A percentile compares a stretch with the other conserved stretches of the same genome.
These are phyloP conservation scores for Lecanicillium sp. DNA, from an alignment of 2,329 filamentous ascomycete genomes.

Conservation along the genomic window DNA sequence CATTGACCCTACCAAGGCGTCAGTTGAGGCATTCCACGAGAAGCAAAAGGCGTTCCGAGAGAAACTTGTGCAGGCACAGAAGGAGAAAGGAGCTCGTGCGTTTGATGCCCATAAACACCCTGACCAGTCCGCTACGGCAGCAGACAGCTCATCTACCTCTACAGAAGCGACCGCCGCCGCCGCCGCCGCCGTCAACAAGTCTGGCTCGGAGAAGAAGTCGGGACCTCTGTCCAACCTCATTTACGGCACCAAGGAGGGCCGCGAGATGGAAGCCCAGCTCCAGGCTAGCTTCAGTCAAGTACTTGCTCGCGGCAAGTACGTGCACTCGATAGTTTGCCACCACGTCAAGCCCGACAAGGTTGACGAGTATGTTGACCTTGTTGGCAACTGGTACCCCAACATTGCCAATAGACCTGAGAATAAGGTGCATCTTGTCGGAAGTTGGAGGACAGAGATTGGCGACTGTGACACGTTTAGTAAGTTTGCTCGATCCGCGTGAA, in stretches of 20 bases:
- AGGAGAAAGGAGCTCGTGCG: slow-evolving; percentile 82
- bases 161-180: slow-evolving; percentile 46
- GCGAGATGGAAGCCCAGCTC: slow-evolving; percentile 90
- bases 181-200: slow-evolving; percentile 40
- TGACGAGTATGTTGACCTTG: slow-evolving; percentile 86
- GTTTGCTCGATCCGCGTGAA: slow-evolving; percentile 22
- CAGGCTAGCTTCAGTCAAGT: slow-evolving; percentile 95
- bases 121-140: slow-evolving; percentile 34
- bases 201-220: slow-evolving; percentile 57
- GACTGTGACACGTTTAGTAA: slow-evolving; percentile 94
- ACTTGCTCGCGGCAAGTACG: slow-evolving; percentile 91
- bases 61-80: slow-evolving; percentile 68
- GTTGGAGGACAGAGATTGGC: slow-evolving; percentile 96
- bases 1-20: slow-evolving; percentile 60
- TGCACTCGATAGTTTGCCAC: slow-evolving; percentile 96
- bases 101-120: slow-evolving; percentile 35
- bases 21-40: slow-evolving; percentile 68
- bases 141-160: slow-evolving; percentile 31
- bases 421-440: slow-evolving; percentile 92
- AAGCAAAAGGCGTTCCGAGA: slow-evolving; percentile 85
- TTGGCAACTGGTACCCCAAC: slow-evolving; percentile 85
- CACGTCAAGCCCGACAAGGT: slow-evolving; percentile 93
- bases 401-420: slow-evolving; percentile 82
- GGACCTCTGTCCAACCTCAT: slow-evolving; percentile 79
- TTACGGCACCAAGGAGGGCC: slow-evolving; percentile 93